Percentiles rank a stretch among this genome's conserved stretches.
phyloP scores from a whole-genome alignment of 1,284 basidiomycete species.

The Puccinia polysora region DNA sequence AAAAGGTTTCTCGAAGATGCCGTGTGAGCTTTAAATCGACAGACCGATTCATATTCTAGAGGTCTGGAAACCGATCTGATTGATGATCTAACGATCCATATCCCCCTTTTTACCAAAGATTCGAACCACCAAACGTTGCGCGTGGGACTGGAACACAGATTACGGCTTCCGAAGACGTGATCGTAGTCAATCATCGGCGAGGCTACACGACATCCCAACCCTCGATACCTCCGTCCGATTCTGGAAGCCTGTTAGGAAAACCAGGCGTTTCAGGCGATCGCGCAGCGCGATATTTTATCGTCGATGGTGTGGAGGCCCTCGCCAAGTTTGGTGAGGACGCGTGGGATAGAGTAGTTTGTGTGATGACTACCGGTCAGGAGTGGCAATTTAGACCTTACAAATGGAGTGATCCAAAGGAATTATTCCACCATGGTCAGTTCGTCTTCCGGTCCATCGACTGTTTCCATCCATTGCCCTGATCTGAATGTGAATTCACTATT shows the following conservation, averaged over 20 bases:
- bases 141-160: conserved; percentile 56
- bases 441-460: no score
- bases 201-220: background rate
- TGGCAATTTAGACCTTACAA: conserved; percentile 98
- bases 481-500: no score
- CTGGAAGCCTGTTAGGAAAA: conserved; percentile 58
- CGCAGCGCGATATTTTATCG: conserved; percentile 62
- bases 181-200: conserved; percentile 60
- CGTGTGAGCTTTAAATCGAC: conserved; percentile 58
- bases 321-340: conserved; percentile 83
- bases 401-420: conserved; percentile 82
- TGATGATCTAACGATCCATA: background rate
- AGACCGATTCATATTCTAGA: no score
- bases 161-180: conserved; percentile 70
- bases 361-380: conserved; percentile 92
- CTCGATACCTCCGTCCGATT: conserved; percentile 3
- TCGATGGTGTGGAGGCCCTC: conserved; percentile 87
- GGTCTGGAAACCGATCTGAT: no score
- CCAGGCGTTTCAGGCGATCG: conserved; percentile 57
- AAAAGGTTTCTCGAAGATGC: conserved; percentile 87
- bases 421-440: conserved; percentile 81
- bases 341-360: conserved; percentile 92
- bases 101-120: conserved; percentile 56
- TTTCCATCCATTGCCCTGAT: conserved; percentile 36
- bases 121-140: conserved; percentile 69